Conservation (phyloP, 2,329 filamentous ascomycete species). For the Aurifilum marmelostoma region DNA sequence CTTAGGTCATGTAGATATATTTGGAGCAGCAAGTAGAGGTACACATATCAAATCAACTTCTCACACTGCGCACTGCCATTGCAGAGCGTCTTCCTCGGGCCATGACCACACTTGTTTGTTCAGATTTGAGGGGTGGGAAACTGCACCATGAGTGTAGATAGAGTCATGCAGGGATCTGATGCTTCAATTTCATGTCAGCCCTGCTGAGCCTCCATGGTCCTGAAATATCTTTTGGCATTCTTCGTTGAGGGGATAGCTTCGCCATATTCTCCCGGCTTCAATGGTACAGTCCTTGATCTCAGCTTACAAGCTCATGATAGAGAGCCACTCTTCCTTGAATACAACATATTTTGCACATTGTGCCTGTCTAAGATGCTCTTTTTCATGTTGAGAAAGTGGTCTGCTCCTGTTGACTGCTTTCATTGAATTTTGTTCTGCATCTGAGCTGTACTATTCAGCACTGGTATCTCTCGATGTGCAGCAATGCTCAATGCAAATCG, state of each 20-base stretch:
- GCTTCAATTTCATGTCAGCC: too few relatives aligned
- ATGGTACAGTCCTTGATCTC: background rate
- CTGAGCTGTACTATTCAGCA: background rate
- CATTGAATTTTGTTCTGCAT: background rate
- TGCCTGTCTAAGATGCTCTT: background rate
- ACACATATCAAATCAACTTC: too few relatives aligned
- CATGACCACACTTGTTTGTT: too few relatives aligned
- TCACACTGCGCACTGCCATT: too few relatives aligned
- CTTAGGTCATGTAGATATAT: too few relatives aligned
- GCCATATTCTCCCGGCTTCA: too few relatives aligned
- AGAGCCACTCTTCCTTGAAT: background rate
- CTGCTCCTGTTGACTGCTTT: background rate
- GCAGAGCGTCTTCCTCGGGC: too few relatives aligned
- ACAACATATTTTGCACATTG: background rate
- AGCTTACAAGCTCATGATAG: background rate
- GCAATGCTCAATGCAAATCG: background rate
- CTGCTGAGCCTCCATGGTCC: background rate
- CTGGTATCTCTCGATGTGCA: background rate
- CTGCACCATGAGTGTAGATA: too few relatives aligned
- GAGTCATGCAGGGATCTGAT: too few relatives aligned
- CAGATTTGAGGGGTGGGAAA: too few relatives aligned
- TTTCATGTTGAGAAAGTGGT: background rate
- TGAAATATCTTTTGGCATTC: too few relatives aligned
- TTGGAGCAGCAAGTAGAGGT: too few relatives aligned
- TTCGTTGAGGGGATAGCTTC: background rate